phyloP scores from a whole-genome alignment of 768 basidiomycete species.

The Termitomyces sp. region DNA sequence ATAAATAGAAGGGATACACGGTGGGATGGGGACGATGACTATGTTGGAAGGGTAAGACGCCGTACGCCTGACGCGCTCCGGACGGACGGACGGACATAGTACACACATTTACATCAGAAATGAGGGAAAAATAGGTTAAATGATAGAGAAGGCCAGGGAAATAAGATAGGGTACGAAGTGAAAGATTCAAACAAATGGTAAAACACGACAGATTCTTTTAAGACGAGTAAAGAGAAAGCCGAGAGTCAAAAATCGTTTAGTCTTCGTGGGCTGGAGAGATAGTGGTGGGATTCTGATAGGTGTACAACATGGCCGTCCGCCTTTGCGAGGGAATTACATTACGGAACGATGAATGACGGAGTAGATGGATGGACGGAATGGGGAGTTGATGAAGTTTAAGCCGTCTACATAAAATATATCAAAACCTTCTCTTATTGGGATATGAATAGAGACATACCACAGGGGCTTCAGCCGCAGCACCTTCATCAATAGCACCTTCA shows the following conservation, averaged over 20 bases:
- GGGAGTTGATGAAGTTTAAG: constrained; percentile 3
- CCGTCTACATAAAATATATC: not conserved
- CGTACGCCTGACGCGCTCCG: constrained; percentile 13
- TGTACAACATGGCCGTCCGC: constrained; percentile 13
- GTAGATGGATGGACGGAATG: constrained; percentile 9
- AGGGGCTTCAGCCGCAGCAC: not conserved
- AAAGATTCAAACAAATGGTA: constrained; percentile 18
- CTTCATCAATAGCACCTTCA: constrained; percentile 7
- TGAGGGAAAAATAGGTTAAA: constrained; percentile 12
- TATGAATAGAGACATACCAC: not conserved
- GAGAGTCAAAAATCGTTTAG: not conserved
- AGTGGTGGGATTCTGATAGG: constrained; percentile 4
- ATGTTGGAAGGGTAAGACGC: constrained; percentile 11
- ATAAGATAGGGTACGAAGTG: constrained; percentile 11
- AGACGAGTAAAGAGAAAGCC: constrained; percentile 11
- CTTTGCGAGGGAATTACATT: constrained; percentile 10
- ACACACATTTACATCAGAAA: constrained; percentile 9
- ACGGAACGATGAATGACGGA: constrained; percentile 6
- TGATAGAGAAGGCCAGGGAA: constrained; percentile 10
- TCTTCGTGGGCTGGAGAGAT: not conserved
- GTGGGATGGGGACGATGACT: constrained; percentile 2
- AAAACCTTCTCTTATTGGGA: not conserved
- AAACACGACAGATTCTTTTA: constrained; percentile 20
- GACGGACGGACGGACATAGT: constrained; percentile 12
- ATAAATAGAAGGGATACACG: constrained; percentile 13